Evolutionary conservation across 2,329 filamentous ascomycete species (phyloP).

Genomic region (Aspergillus cejpii): DNA sequence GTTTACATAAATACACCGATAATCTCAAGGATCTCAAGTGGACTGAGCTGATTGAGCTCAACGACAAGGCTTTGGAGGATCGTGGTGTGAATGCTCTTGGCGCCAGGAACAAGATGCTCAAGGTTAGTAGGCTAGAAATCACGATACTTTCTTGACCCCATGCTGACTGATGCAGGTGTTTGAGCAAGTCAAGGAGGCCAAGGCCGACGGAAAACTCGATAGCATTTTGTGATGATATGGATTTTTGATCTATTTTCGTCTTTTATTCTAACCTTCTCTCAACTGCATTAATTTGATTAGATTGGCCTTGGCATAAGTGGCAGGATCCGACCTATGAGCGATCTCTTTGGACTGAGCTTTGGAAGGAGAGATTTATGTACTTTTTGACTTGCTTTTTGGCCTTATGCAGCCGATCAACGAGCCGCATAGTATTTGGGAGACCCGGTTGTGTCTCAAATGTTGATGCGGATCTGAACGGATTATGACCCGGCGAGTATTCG

Average conservation of each 20-base stretch:
- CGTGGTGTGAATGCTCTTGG: slow-evolving; percentile 92
- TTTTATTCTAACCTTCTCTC: slow-evolving; percentile 23
- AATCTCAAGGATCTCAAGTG: slow-evolving; percentile 96
- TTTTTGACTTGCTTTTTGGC: slow-evolving; percentile 11
- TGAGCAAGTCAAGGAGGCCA: slow-evolving; percentile 85
- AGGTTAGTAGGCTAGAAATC: slow-evolving; percentile 50
- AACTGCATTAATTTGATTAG: slow-evolving; percentile 25
- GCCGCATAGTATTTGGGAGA: slow-evolving; percentile 12
- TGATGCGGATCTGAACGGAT: slow-evolving; percentile 13
- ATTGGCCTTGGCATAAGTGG: slow-evolving; percentile 21
- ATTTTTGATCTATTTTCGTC: slow-evolving; percentile 10
- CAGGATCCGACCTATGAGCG: slow-evolving; percentile 20
- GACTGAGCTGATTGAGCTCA: slow-evolving; percentile 84
- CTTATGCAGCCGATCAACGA: slow-evolving; percentile 11
- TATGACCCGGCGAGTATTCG: slow-evolving; percentile 13
- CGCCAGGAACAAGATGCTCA: slow-evolving; percentile 93
- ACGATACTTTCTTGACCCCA: neutral
- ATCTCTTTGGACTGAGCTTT: slow-evolving; percentile 13
- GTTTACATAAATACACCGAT: slow-evolving; percentile 97
- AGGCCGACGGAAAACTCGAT: slow-evolving; percentile 63
- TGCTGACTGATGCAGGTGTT: slow-evolving; percentile 58
- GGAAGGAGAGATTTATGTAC: slow-evolving; percentile 12
- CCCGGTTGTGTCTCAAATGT: slow-evolving; percentile 19
- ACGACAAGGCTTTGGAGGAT: slow-evolving; percentile 87
- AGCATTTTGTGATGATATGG: slow-evolving; percentile 24